Evolutionary conservation across 495 filamentous ascomycete genomes (phyloP).

Genomic region (Evernia prunastri): DNA sequence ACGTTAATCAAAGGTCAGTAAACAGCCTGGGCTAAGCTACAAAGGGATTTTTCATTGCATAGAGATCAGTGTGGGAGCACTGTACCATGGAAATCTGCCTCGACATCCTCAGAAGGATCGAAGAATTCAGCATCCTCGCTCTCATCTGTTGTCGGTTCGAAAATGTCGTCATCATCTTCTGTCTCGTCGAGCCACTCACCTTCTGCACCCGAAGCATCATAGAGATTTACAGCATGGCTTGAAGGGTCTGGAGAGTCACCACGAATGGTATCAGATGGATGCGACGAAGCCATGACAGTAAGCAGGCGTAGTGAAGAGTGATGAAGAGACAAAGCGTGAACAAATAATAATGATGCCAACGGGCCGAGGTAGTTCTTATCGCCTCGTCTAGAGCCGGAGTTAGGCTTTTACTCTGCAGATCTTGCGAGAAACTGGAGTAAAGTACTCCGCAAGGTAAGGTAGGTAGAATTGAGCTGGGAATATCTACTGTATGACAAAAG

Average conservation of each 20-base stretch:
- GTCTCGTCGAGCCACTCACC: constrained; percentile 40
- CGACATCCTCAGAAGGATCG: constrained; percentile 34
- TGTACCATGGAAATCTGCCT: constrained; percentile 40
- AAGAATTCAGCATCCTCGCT: constrained; percentile 34
- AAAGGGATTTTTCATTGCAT: background rate
- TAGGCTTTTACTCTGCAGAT: background rate
- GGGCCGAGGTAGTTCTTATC: constrained; percentile 1
- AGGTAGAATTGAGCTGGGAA: too few relatives aligned
- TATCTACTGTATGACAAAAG: too few relatives aligned
- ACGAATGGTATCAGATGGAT: background rate
- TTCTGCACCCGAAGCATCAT: constrained; percentile 27
- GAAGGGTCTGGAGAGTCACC: constrained; percentile 24
- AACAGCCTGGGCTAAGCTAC: background rate
- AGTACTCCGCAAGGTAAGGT: too few relatives aligned
- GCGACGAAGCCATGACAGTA: constrained; percentile 6
- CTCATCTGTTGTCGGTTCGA: constrained; percentile 36
- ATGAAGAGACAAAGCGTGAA: background rate
- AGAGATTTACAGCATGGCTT: constrained; percentile 24
- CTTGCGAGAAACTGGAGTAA: background rate
- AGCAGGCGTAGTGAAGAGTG: background rate
- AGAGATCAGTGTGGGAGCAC: background rate
- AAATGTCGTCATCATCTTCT: constrained; percentile 49
- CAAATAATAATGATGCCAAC: background rate
- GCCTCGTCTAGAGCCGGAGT: background rate
- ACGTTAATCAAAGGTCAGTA: background rate